Base-by-base conservation (phyloP, 257 asterid species). In the Gentiana macrophylla region DNA sequence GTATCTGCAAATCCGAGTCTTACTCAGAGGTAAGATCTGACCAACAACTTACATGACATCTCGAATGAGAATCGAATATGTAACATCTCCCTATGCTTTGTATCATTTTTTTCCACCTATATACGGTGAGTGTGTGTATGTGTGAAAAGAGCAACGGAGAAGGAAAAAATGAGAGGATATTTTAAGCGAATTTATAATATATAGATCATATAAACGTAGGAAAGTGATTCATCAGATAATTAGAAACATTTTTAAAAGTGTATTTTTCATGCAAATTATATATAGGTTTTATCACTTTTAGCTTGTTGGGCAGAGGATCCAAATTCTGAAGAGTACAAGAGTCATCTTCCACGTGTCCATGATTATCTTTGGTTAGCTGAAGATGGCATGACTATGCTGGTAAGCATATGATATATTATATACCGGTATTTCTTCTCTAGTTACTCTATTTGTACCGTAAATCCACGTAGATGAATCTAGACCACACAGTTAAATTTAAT, bases 221-320 rank as follows among this genome's bases (percentile, higher is more conserved):
- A 24, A 24, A 24, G 24, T 24, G 24, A 24, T 24, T 24, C 24
- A 24, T 6, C 8, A 51, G 32, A 2, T 4, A 3, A 50, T 3
- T 49, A n/a, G 1, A 12, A 32, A 32, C 3, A n/a, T n/a, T 32
- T n/a, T 46, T 46, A 46, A 46, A 2, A 10, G 12, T 46, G 15
- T 12, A 12, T 32, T 12, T 32, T 46, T 46, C 6, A 9, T 15
- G 36, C 35, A 78, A 80, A 78, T 57, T 32, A 52, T 76, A 32
- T 76, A 24, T 24, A 24, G 78, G 15, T 60, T 79, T 12, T 24
- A 24, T 24, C 24, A 24, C 24, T 24, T 24, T 2, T 77, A 15
- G 81, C 84, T 59, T 77, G 87, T 33, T 83, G 92, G 87, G 87
- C 75, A 12, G 92, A 83, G 36, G 81, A 73, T 59, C 87, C 87